Evolutionary conservation across 768 basidiomycete genomes (phyloP), one percentile per base, ranked within the genome.

Genomic region (Butyriboletus loyo): DNA sequence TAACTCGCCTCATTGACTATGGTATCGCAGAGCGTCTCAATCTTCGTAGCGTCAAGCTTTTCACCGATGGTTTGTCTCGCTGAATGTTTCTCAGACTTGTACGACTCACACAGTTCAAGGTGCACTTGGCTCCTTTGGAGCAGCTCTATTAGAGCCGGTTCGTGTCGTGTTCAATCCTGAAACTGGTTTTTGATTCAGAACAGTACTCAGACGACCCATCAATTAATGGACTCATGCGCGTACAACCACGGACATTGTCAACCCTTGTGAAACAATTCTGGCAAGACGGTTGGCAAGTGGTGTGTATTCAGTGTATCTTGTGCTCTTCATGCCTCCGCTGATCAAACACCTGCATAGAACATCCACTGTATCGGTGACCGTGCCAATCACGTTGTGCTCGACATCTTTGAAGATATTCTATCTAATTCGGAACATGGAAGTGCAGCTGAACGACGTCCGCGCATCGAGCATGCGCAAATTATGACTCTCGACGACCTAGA

Each of bases 401-500:
- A 97, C 62, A 85, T 92, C 9, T 94, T 89, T 62, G 89, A 95
- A 65, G 70, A 75, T 7, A 73, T 88, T 3, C 59, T 91, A 10
- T 53, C 63, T 3, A 50, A 54, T 24, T 46, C 61, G 11, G 48
- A 49, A 63, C 66, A 42, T 15, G 61, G 51, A 9, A 59, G 47
- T 61, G 65, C 31, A 57, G 71, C 37, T 57, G 68, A 73, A 46
- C 79, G 83, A 66, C 77, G 94, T 11, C 87, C 92, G 1, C 77
- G 96, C 37, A 84, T 97, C 9, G 96, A 98, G 65, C 96, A 98
- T 69, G 88, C 93, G 0, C 96, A 98, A 67, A 92, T 97, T 42
- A 75, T 98, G 72, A 79, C 81, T 4, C 68, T 65, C 7, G 73
- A 78, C 1, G 96, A 98, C 67, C 61, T 98, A 15, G 66, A 78